These are phyloP conservation scores for Diaporthe capsici DNA, from an alignment of 2,329 filamentous ascomycete genomes.

Conservation along the genomic window DNA sequence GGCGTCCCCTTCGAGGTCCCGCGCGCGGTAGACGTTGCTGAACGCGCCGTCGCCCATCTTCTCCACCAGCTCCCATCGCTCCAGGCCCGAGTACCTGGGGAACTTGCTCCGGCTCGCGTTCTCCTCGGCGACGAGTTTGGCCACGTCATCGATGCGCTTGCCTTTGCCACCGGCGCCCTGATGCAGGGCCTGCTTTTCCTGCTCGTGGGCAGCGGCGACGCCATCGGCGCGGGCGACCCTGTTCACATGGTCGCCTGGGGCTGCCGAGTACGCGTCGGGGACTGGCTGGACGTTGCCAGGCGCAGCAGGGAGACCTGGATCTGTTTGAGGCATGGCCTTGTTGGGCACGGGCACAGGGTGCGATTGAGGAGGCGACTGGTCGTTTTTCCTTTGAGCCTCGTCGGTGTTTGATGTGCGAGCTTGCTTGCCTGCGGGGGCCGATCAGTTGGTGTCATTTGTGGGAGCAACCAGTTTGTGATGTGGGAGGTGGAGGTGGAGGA, in stretches of 20 bases:
- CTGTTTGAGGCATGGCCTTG: slow-evolving; percentile 67
- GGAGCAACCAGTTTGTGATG: background rate
- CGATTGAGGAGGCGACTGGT: slow-evolving; percentile 63
- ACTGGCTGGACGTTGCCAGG: slow-evolving; percentile 65
- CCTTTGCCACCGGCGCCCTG: slow-evolving; percentile 53
- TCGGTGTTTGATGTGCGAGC: slow-evolving; percentile 76
- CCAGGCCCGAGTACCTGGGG: slow-evolving; percentile 86
- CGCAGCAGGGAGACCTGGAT: slow-evolving; percentile 56
- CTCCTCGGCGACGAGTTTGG: slow-evolving; percentile 92
- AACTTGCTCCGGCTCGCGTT: slow-evolving; percentile 88
- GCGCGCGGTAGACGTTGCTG: slow-evolving; percentile 96
- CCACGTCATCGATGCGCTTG: slow-evolving; percentile 73
- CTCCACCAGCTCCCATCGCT: slow-evolving; percentile 88
- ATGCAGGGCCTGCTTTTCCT: slow-evolving; percentile 69
- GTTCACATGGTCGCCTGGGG: slow-evolving; percentile 73
- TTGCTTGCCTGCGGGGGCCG: slow-evolving; percentile 78
- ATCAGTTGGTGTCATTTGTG: slow-evolving; percentile 48
- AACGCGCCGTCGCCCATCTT: slow-evolving; percentile 99
- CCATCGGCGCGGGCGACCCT: slow-evolving; percentile 77
- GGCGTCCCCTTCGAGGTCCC: slow-evolving; percentile 78
- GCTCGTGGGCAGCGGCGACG: slow-evolving; percentile 73
- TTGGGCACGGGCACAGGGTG: slow-evolving; percentile 64
- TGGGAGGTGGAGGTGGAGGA: background rate
- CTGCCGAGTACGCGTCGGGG: slow-evolving; percentile 73
- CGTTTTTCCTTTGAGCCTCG: slow-evolving; percentile 66